phyloP scores from a whole-genome alignment of 73 alveolate species.

The Paraurostyla sp. region DNA sequence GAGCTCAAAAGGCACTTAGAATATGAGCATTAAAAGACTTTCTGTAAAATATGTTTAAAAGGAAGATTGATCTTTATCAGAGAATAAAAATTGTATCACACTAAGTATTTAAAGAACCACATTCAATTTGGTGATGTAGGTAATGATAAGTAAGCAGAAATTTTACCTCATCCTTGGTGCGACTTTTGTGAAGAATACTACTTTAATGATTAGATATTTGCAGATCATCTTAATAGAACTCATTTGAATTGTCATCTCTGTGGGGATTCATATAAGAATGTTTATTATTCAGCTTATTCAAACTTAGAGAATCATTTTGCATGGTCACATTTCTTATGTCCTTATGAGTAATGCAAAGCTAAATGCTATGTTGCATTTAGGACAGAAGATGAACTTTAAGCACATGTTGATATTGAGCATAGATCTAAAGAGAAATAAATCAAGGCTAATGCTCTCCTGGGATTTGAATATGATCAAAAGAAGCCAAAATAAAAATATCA shows the following conservation, averaged over 20 bases:
- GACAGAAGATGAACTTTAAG: slow-evolving; percentile 69
- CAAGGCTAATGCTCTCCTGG: slow-evolving; percentile 59
- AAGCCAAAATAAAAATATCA: background rate
- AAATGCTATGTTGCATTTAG: slow-evolving; percentile 72
- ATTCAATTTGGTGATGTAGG: slow-evolving; percentile 74
- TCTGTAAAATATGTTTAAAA: slow-evolving; percentile 73
- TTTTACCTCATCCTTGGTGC: slow-evolving; percentile 78
- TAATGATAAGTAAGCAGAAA: slow-evolving; percentile 64
- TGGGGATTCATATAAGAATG: slow-evolving; percentile 65
- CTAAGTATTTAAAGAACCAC: slow-evolving; percentile 54
- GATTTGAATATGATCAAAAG: slow-evolving; percentile 52
- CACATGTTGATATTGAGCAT: slow-evolving; percentile 66
- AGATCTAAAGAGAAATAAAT: slow-evolving; percentile 35
- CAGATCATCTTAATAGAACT: slow-evolving; percentile 58
- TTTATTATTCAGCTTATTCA: slow-evolving; percentile 58
- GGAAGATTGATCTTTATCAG: slow-evolving; percentile 68
- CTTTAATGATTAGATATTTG: slow-evolving; percentile 66
- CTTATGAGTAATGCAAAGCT: slow-evolving; percentile 58
- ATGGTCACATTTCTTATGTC: slow-evolving; percentile 70
- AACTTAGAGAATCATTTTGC: slow-evolving; percentile 73
- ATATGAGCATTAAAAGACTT: slow-evolving; percentile 63
- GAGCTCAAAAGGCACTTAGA: slow-evolving; percentile 72
- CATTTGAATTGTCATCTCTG: slow-evolving; percentile 70
- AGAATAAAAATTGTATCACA: slow-evolving; percentile 64
- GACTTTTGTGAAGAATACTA: slow-evolving; percentile 71